phyloP scores from a whole-genome alignment of 352 stramenopile species.

The Globisporangium cederbergense region DNA sequence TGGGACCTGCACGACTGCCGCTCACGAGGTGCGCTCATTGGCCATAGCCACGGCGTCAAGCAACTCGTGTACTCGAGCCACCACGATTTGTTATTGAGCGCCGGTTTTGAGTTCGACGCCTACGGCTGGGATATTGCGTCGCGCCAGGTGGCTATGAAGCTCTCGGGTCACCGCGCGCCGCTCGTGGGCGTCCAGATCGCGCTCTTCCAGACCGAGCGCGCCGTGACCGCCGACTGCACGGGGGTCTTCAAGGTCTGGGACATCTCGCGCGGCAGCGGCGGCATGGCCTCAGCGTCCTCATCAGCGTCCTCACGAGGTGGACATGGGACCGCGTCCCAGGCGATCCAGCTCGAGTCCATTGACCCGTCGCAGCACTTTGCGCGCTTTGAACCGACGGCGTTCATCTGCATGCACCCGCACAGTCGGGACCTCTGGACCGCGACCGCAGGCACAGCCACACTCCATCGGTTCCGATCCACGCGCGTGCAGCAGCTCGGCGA shows the following conservation, averaged over 20 bases:
- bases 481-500: constrained; percentile 70
- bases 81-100: constrained; percentile 75
- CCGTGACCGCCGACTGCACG: constrained; percentile 67
- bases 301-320: not conserved
- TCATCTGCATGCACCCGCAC: constrained; percentile 49
- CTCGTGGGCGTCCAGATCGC: constrained; percentile 73
- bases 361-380: constrained; percentile 51
- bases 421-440: constrained; percentile 63
- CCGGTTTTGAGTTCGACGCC: constrained; percentile 81
- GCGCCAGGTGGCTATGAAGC: constrained; percentile 61
- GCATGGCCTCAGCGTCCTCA: not conserved
- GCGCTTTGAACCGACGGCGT: constrained; percentile 50
- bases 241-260: constrained; percentile 88
- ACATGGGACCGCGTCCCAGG: constrained; percentile 33
- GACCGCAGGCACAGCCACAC: constrained; percentile 37
- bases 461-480: constrained; percentile 54
- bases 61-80: constrained; percentile 75
- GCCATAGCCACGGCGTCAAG: constrained; percentile 65
- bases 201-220: constrained; percentile 72
- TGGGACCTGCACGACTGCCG: constrained; percentile 83
- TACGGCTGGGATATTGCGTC: constrained; percentile 82
- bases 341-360: constrained; percentile 61
- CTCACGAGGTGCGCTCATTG: constrained; percentile 43
- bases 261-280: constrained; percentile 44
- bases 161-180: constrained; percentile 67